phyloP scores from a whole-genome alignment of 805 yeast species.

The Schwanniomyces occidentalis region DNA sequence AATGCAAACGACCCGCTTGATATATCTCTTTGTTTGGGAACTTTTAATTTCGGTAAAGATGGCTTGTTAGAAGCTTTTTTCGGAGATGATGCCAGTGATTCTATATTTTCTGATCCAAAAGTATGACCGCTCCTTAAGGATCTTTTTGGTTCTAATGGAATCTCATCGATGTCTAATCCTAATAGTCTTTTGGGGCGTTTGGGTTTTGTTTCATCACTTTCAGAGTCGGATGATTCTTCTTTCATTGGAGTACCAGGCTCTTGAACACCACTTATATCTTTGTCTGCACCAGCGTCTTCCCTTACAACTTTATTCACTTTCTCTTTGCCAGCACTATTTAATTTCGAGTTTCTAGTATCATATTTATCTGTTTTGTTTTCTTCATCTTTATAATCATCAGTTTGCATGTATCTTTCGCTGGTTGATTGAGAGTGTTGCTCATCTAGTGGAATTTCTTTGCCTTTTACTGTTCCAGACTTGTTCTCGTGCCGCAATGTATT shows the following conservation, averaged over 20 bases:
- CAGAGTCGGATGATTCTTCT: neutral
- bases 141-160: conserved; percentile 21
- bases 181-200: conserved; percentile 12
- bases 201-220: conserved; percentile 3
- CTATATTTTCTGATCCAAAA: conserved; percentile 12
- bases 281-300: conserved; percentile 1
- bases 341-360: neutral
- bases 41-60: conserved; percentile 1
- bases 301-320: neutral
- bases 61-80: neutral
- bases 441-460: no score
- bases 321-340: no score
- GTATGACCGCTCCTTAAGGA: conserved; percentile 26
- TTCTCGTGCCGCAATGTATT: no score
- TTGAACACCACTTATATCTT: conserved; percentile 2
- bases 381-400: no score
- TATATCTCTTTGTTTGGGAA: conserved; percentile 4
- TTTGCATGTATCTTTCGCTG: no score
- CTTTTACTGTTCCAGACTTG: no score
- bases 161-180: conserved; percentile 25
- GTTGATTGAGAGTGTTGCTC: no score
- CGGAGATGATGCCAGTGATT: conserved; percentile 1
- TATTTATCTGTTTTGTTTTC: no score
- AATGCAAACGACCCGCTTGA: neutral
- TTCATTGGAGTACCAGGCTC: neutral